These are phyloP conservation scores for Apophysomyces ossiformis DNA, from an alignment of 371 early-diverging fungal species.

Conservation along the genomic window DNA sequence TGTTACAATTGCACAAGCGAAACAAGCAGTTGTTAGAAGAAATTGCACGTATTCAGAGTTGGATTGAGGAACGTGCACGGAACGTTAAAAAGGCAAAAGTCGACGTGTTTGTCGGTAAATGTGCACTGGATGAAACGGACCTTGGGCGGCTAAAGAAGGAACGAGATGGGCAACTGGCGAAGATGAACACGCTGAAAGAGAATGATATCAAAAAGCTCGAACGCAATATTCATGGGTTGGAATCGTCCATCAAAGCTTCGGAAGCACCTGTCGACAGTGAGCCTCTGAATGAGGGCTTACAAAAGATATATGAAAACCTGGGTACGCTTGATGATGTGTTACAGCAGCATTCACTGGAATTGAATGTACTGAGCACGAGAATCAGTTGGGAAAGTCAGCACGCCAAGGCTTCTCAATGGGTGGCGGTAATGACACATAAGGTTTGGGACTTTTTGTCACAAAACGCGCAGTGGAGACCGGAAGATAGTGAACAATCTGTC, in stretches of 20 bases:
- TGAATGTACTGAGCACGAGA: constrained; percentile 32
- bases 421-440: constrained; percentile 26
- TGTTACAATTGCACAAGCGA: constrained; percentile 35
- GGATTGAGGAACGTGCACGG: constrained; percentile 38
- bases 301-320: constrained; percentile 20
- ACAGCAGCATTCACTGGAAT: constrained; percentile 22
- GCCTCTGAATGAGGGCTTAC: constrained; percentile 16
- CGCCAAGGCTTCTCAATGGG: constrained; percentile 23
- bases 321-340: constrained; percentile 24
- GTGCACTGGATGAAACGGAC: constrained; percentile 35
- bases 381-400: constrained; percentile 40
- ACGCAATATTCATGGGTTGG: constrained; percentile 24
- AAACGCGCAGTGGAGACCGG: constrained; percentile 40
- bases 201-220: constrained; percentile 31
- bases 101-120: constrained; percentile 40
- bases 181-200: constrained; percentile 31
- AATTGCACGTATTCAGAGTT: constrained; percentile 28
- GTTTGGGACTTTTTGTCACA: constrained; percentile 39
- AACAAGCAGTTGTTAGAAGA: constrained; percentile 42
- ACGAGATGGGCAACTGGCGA: constrained; percentile 32
- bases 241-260: constrained; percentile 17
- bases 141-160: constrained; percentile 35
- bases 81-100: constrained; percentile 27
- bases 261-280: constrained; percentile 17
- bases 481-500: background rate